Percentiles rank a stretch among this genome's conserved stretches.
Conservation (phyloP, 1,284 basidiomycete genomes). For the Flammula alnicola region DNA sequence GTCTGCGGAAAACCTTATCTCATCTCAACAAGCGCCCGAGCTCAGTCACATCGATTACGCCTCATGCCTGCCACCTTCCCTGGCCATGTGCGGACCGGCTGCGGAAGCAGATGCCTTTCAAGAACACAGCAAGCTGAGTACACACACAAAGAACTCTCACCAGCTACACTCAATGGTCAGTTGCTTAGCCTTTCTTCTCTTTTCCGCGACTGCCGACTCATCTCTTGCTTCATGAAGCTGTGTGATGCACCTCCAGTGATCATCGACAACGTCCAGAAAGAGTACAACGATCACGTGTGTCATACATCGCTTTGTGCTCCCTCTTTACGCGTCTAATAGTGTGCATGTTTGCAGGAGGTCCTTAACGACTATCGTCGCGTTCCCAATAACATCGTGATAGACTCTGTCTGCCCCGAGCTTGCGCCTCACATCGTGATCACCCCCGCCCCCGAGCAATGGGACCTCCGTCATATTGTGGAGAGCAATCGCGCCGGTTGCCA, state of each 20-base stretch:
- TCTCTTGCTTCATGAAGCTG: constrained; percentile 19
- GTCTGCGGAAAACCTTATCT: neutral
- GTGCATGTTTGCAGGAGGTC: constrained; percentile 9
- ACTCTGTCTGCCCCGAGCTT: constrained; percentile 34
- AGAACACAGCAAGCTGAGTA: constrained; percentile 11
- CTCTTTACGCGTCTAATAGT: neutral
- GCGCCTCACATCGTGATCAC: constrained; percentile 56
- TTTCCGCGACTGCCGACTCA: constrained; percentile 1
- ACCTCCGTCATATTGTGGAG: constrained; percentile 38
- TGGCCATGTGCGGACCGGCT: constrained; percentile 19
- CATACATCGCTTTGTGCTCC: neutral
- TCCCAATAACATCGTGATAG: constrained; percentile 38
- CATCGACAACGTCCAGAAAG: constrained; percentile 10
- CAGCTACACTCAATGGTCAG: constrained; percentile 28
- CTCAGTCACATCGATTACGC: constrained; percentile 7
- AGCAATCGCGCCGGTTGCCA: constrained; percentile 40
- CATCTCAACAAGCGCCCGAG: neutral
- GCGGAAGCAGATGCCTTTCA: constrained; percentile 16
- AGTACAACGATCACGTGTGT: constrained; percentile 13
- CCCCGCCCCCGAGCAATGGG: constrained; percentile 39
- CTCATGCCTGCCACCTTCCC: constrained; percentile 21
- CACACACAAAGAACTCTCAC: constrained; percentile 6
- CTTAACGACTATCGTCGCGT: constrained; percentile 30
- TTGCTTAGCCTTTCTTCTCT: neutral
- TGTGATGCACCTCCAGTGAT: constrained; percentile 20